Evolutionary conservation across 176 grass and related monocot genomes (phyloP), one percentile per base, ranked within the genome.

Genomic region (Musa itinerans): DNA sequence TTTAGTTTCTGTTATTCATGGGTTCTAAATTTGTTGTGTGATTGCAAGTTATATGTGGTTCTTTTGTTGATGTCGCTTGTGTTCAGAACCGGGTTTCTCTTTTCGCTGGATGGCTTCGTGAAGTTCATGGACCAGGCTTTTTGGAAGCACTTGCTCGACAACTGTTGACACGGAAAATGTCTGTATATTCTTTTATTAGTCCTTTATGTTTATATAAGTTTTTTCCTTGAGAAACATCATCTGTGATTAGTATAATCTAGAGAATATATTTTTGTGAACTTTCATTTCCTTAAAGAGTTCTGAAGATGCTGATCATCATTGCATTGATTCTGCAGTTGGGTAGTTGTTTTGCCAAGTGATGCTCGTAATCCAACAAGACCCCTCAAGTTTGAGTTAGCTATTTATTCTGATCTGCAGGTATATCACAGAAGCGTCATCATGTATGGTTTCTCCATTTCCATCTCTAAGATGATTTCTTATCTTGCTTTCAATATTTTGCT

Each of bases 111-210:
- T 95, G 89, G 96, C 80, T 99, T 75, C 85, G 89, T 29, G 96
- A 99, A 83, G 86, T 89, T 58, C 95, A 86, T 73, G 96, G 86
- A 56, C 91, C 91, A 74, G 96, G 86, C 52, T 99, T 99, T 87
- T 53, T 99, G 64, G 96, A 92, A 86, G 83, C 85, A 19, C 62
- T 99, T 78, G 91, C 83, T 87, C 85, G 89, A 69, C 86, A 92
- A 29, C 76, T 99, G 19, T 75, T 94, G 91, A 89, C 81, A 53
- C 85, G 96, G 56, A 99, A 95, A 69, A 91, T 95, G 91, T 94
- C 22, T 63, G 57, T 73, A 81, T 63, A 66, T 74, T 53, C 21
- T 34, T 29, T 52, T 6, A 8, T 68, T 71, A 10, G 50, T 52
- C 2, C 9, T 25, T 27, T 68, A 54, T 23, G 69, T 34, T 69